Conservation (phyloP, 306 rosid genomes). For the Quercus berberidifolia region DNA sequence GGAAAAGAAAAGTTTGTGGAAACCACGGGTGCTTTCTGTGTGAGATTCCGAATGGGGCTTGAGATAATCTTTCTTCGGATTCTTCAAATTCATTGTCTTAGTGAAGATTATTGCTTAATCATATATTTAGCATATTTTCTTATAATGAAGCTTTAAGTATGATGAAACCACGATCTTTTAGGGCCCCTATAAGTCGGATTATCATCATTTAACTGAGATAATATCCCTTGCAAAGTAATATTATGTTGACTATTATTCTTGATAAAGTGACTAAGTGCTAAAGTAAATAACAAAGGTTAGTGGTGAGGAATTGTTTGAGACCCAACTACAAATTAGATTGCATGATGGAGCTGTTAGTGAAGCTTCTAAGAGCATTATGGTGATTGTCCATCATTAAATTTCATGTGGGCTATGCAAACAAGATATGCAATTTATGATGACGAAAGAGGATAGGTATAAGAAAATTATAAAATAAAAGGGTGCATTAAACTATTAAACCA, state of each 20-base stretch:
- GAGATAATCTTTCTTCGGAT: slow-evolving; percentile 2
- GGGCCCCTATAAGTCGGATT: slow-evolving; percentile 26
- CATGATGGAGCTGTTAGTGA: slow-evolving; percentile 25
- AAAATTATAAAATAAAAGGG: slow-evolving; percentile 12
- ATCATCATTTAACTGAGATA: slow-evolving; percentile 39
- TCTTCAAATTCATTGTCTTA: neutral
- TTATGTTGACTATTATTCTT: slow-evolving; percentile 25
- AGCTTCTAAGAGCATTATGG: slow-evolving; percentile 32
- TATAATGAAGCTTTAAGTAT: slow-evolving; percentile 24
- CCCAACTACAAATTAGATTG: slow-evolving; percentile 23
- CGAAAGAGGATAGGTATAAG: slow-evolving; percentile 26
- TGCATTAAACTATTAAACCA: slow-evolving; percentile 5
- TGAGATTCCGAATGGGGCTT: neutral
- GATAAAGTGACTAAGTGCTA: slow-evolving; percentile 12
- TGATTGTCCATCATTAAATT: slow-evolving; percentile 37
- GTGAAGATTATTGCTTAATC: neutral
- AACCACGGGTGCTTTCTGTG: slow-evolving; percentile 10
- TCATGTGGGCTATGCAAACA: slow-evolving; percentile 30
- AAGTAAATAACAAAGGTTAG: slow-evolving; percentile 24
- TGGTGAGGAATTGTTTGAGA: slow-evolving; percentile 17
- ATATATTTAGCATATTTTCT: neutral
- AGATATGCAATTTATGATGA: slow-evolving; percentile 40
- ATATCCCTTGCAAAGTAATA: slow-evolving; percentile 13
- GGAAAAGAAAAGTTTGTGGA: slow-evolving; percentile 5
- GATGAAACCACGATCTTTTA: slow-evolving; percentile 21